Evolutionary conservation across 1,284 basidiomycete species (phyloP), one percentile per base, ranked within the genome.

Genomic region (Ustilago loliicola): DNA sequence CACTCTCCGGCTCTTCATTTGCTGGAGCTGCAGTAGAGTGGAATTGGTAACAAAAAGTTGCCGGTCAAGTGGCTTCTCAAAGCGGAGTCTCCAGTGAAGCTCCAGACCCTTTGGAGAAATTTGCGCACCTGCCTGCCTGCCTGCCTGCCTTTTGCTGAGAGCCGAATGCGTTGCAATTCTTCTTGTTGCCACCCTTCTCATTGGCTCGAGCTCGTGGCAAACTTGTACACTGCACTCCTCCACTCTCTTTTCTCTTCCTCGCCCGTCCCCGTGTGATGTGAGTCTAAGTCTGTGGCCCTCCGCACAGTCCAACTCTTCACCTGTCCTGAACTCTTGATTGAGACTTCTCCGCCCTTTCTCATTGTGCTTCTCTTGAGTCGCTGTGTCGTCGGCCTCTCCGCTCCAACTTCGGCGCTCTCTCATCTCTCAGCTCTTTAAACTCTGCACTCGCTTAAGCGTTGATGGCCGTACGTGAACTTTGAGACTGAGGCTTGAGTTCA

Each of bases 71-170:
- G 29, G 9, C 27, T 50, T 54, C 55, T 53, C 40, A 45, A 57
- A 65, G 68, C 68, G 68, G 68, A 71, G 68, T 61, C 68, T 66
- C 62, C 62, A 69, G 40, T 48, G 19, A 13, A 51, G 58, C 57
- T 60, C 68, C 53, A 64, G 68, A 61, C 62, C 61, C 30, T 70
- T 23, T 36, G 23, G 7, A 19, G 11, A 47, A 7, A 53, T 29
- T 7, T 21, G 32, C 5, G 48, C 23, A 29, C 3, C 23, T 10
- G n/a, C n/a, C n/a, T n/a, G n/a, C n/a, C 23, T 27, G 48, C 34
- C n/a, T 9, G 42, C 36, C 11, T 25, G 53, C 53, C 13, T 17
- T 36, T 13, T 50, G n/a, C 40, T 42, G 40, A 42, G 40, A 51
- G 36, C 64, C 64, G 56, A 66, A 66, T 66, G 64, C 64, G 64